Base-by-base conservation (phyloP, 2,329 filamentous ascomycete genomes). In the Sclerotinia borealis region DNA sequence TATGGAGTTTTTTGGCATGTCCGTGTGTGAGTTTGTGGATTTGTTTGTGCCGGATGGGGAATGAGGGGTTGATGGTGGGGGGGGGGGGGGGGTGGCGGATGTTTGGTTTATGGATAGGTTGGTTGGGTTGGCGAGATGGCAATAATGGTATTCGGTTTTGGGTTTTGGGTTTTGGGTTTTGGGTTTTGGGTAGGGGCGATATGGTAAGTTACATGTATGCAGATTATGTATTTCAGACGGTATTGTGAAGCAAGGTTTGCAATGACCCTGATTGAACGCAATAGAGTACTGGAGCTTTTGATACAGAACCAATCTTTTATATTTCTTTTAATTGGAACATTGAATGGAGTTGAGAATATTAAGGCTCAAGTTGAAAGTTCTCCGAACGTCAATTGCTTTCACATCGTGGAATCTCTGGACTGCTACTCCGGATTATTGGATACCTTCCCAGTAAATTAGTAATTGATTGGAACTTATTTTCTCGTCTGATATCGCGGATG, bases 1-100 rank as follows among this genome's bases (percentile, higher is more conserved):
- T n/a, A 61, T 62, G 48, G 63, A 61, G 41, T 63, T 63, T n/a
- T 59, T 59, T 39, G 55, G 29, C 2, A 49, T 62, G 63, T 3
- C 49, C 3, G 58, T 56, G n/a, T 48, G 41, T 34, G 58, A 64
- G 22, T 64, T 64, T 27, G 17, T 62, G 27, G 63, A 64, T 45
- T 25, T 64, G 41, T 62, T 64, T 15, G 63, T 62, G 27, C 63
- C 61, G 25, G 51, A 56, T n/a, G 36, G 3, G 49, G 37, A 62
- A 36, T 47, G 55, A 59, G 22, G 15, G 15, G n/a, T 7, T 34
- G 29, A 6, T 5, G 31, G 31, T 15, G 50, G 29, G 34, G 25
- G 34, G 5, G 13, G 5, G 27, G 17, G 9, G 15, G 29, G 4
- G 5, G 27, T 17, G 9, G 15, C 19, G 4, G 2, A 27, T 27